Conservation (phyloP, 257 asterid species). For the Solanum sitiens region DNA sequence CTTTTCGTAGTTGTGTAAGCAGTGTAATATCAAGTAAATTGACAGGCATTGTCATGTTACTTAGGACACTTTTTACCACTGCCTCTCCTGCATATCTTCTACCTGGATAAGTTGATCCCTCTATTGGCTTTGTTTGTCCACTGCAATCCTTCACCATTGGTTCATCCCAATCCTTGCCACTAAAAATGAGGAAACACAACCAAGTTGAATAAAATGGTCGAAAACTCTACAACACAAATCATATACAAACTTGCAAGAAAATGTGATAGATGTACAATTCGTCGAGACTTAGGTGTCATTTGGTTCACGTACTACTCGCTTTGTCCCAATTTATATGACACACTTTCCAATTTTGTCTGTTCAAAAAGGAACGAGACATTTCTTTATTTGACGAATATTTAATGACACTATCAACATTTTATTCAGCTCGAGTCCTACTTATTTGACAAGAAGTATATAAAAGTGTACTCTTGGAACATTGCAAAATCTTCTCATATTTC, state of each 20-base stretch:
- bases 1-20: slow-evolving; percentile 36
- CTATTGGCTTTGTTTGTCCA: slow-evolving; percentile 35
- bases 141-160: slow-evolving; percentile 30
- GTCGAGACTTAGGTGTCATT: neutral
- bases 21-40: slow-evolving; percentile 40
- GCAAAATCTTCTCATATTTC: too few species aligned
- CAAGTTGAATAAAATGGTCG: neutral
- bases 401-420: neutral
- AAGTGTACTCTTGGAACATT: neutral
- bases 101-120: slow-evolving; percentile 45
- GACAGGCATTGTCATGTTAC: slow-evolving; percentile 39
- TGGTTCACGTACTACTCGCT: neutral
- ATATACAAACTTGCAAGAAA: neutral
- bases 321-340: neutral
- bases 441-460: too few species aligned
- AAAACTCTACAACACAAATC: neutral
- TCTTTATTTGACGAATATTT: too few species aligned
- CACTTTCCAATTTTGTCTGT: neutral
- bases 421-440: neutral
- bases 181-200: neutral
- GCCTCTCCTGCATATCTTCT: slow-evolving; percentile 40
- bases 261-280: neutral
- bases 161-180: slow-evolving; percentile 56
- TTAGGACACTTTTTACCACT: slow-evolving; percentile 45
- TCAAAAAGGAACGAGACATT: too few species aligned